Base-by-base conservation (phyloP, 768 basidiomycete genomes). In the Calvatia gigantea region DNA sequence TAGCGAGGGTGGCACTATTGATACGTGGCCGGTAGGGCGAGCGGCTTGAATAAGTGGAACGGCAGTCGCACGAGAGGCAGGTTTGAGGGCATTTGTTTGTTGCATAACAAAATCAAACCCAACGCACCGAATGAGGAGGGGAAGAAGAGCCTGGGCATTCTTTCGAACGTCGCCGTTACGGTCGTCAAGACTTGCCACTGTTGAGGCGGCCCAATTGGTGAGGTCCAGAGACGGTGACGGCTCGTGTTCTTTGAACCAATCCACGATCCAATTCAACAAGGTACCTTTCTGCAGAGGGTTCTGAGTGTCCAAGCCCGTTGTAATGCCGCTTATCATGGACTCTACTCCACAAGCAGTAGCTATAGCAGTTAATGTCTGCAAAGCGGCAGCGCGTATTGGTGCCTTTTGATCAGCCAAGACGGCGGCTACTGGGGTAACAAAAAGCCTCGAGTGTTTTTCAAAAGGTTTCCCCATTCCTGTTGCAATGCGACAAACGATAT, bases 391-490 rank as follows among this genome's bases (percentile, higher is more conserved):
- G 47, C 97, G 86, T 44, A 92, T 87, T 17, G 85, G 86, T 6
- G 89, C 85, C 70, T 98, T 98, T 67, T 96, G 93, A 67, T 99
- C 97, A 4, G 96, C 81, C 8, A 98, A 81, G 8, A 93, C 94
- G 5, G 87, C 86, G 3, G 87, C 85, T 19, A 98, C 77, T 0
- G 94, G 85, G 0, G 83, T 69, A 7, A 83, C 81, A 62, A 94
- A 89, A 54, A 92, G 75, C 29, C 88, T 86, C 2, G 82, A 78
- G 64, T 96, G 81, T 69, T 91, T 96, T 64, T 98, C 96, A 65
- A 99, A 98, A 2, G 91, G 83, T 66, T 89, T 93, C 38, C 94
- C 94, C 93, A 99, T 98, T 2, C 94, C 95, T 2, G 79, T 83
- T 6, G 97, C 94, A 60, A 98, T 85, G 29, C 92, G 89, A 32